These are phyloP conservation scores for Posidonia oceanica DNA, from an alignment of 116 monocot genomes.

Conservation along the genomic window DNA sequence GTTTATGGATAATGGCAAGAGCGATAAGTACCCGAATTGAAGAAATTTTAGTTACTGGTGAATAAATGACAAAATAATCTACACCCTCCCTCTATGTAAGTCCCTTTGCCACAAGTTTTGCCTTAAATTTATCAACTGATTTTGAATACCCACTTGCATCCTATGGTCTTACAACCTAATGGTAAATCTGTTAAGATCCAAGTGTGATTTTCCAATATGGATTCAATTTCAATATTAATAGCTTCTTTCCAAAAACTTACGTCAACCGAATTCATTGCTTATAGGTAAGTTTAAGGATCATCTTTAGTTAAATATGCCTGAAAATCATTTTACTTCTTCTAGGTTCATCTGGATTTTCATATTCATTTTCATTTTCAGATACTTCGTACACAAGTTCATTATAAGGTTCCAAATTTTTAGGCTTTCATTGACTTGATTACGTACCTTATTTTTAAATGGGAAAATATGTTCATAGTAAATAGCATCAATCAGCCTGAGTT, in stretches of 20 bases:
- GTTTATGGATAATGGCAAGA: background rate
- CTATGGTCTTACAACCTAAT: background rate
- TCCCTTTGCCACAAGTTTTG: slow-evolving; percentile 2
- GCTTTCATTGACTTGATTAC: background rate
- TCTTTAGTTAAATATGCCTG: slow-evolving; percentile 2
- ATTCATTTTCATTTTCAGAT: background rate
- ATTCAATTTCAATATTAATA: slow-evolving; percentile 9
- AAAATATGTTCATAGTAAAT: slow-evolving; percentile 7
- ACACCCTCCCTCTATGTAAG: background rate
- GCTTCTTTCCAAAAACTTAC: slow-evolving; percentile 7
- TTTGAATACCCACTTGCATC: slow-evolving; percentile 5
- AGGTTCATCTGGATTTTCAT: background rate
- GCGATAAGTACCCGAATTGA: slow-evolving; percentile 1
- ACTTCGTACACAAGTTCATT: background rate
- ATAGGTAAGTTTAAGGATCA: slow-evolving; percentile 5
- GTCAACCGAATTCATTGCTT: slow-evolving; percentile 1
- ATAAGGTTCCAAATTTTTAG: background rate
- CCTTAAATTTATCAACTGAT: background rate
- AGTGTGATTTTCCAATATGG: background rate
- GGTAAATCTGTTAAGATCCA: background rate
- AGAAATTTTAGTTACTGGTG: slow-evolving; percentile 2
- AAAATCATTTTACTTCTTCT: slow-evolving; percentile 1
- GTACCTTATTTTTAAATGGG: background rate
- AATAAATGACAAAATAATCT: slow-evolving; percentile 3
- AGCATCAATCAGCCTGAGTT: background rate